Base-by-base conservation (phyloP, 768 basidiomycete genomes). In the Leccinum uliginosum region DNA sequence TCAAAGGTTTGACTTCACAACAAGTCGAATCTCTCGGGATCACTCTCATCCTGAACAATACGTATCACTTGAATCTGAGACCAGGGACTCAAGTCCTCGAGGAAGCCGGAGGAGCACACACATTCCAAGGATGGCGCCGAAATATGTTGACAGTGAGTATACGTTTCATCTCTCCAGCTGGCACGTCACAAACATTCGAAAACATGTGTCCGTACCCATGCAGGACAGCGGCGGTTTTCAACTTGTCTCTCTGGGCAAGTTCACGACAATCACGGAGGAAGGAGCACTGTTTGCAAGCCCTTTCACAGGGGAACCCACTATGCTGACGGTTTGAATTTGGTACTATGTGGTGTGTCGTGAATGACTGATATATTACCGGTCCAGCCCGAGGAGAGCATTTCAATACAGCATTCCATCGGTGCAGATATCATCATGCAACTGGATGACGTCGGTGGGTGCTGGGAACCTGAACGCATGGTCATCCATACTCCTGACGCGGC, bases 391-490 rank as follows among this genome's bases (percentile, higher is more conserved):
- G 89, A 93, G 76, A 91, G 89, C 64, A 93, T 95, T 43, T 83
- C 85, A 15, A 89, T 93, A 64, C 92, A 96, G 67, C 93, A 96
- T 66, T 79, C 87, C 8, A 93, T 96, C 44, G 92, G 93, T 6
- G 90, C 87, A 26, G 93, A 96, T 68, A 96, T 96, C 58, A 92
- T 96, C 59, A 95, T 96, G 93, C 93, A 92, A 68, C 79, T 93
- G 17, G 92, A 94, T 69, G 92, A 94, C 71, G 92, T 94, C 51
- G 91, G 91, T 87, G 64, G 69, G 85, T 74, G 45, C 38, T 35
- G 50, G 53, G 24, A 0, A 24, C 50, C 1, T 49, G 52, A 10
- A 10, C 38, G 26, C 14, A 40, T 34, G 3, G 11, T 15, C 38
- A 43, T 24, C 46, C 12, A 11, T 27, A 23, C 21, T 60, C 56